These are phyloP conservation scores for Kwoniella newhampshirensis DNA, from an alignment of 768 basidiomycete genomes.

Conservation along the genomic window DNA sequence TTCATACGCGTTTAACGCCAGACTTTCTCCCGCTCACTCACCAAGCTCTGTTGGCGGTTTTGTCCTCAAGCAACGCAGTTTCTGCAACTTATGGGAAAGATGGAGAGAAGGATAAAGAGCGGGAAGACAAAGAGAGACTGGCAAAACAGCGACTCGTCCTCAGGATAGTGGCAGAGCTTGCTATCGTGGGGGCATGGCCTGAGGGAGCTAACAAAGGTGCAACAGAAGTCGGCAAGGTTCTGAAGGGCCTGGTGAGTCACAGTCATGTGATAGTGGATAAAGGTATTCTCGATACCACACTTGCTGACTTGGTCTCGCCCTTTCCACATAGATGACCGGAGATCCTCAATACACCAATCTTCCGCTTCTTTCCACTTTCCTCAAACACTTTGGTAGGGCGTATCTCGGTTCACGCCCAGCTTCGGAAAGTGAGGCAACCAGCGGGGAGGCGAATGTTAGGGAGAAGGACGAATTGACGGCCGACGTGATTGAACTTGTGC, in stretches of 20 bases:
- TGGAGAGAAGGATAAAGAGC: constrained; percentile 72
- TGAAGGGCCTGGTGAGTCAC: constrained; percentile 75
- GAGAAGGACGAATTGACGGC: constrained; percentile 22
- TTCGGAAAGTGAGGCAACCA: constrained; percentile 3
- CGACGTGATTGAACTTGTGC: constrained; percentile 69
- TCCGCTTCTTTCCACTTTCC: constrained; percentile 84
- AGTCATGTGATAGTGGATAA: not conserved
- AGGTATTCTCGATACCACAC: no score
- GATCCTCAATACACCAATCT: constrained; percentile 83
- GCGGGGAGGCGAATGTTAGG: not conserved
- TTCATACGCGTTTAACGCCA: constrained; percentile 82
- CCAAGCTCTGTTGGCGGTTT: constrained; percentile 58
- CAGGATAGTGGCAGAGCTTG: constrained; percentile 84
- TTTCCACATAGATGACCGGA: constrained; percentile 80
- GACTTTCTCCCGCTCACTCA: constrained; percentile 74
- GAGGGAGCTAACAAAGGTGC: constrained; percentile 65
- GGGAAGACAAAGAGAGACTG: constrained; percentile 79
- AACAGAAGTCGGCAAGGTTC: constrained; percentile 75
- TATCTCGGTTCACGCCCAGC: constrained; percentile 67
- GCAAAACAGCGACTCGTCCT: constrained; percentile 79
- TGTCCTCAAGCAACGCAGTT: constrained; percentile 34
- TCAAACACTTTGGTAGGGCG: constrained; percentile 85
- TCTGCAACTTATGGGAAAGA: constrained; percentile 56
- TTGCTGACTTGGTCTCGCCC: no score
- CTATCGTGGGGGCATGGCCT: constrained; percentile 79